Base-by-base conservation (phyloP, 2,329 filamentous ascomycete genomes). In the Nemania sp. region DNA sequence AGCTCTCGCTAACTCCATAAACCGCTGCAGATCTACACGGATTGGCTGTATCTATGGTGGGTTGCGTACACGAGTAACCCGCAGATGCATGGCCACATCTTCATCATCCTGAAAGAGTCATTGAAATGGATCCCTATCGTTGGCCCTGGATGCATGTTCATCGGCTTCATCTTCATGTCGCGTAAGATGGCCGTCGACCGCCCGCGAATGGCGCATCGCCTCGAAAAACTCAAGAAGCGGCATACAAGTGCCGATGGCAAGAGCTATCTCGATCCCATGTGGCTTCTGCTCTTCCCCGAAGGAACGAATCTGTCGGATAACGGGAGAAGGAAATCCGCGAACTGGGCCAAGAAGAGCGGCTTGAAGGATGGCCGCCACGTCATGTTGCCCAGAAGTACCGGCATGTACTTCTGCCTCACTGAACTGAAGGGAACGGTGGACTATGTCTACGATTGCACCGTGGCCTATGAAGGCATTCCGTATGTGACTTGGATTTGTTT, bases 1-100 rank as follows among this genome's bases (percentile, higher is more conserved):
- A 31, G 12, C 9, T 39, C 20, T 68, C 56, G 66, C 61, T 59
- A 46, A 64, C 59, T 28, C 22, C 12, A 8, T 17, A 24, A 9
- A 39, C 12, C 22, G 20, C 61, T 81, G 28, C 39, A 70, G 81
- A 86, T 95, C 47, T 95, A 96, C 68, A 93, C 90, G 7, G 90
- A 96, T 73, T 96, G 90, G 91, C 73, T 95, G 7, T 96, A 96
- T 68, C 81, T 96, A 6, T 96, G 91, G 91, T 96, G 91, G 91
- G 86, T 91, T 22, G 89, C 86, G n/a, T 96, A 96, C 66, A 90
- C 89, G 22, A 86, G 86, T 66, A 70, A 64, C 2, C 89, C 88
- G 52, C 80, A 81, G 48, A 90, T 91, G 83, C 89, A 94, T 65
- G 91, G 91, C 9, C 88, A 91, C 67, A 80, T 96, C 65, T 95